These are phyloP conservation scores for Tritrichomonas musculus DNA, from an alignment of 208 protist genomes.

Conservation along the genomic window DNA sequence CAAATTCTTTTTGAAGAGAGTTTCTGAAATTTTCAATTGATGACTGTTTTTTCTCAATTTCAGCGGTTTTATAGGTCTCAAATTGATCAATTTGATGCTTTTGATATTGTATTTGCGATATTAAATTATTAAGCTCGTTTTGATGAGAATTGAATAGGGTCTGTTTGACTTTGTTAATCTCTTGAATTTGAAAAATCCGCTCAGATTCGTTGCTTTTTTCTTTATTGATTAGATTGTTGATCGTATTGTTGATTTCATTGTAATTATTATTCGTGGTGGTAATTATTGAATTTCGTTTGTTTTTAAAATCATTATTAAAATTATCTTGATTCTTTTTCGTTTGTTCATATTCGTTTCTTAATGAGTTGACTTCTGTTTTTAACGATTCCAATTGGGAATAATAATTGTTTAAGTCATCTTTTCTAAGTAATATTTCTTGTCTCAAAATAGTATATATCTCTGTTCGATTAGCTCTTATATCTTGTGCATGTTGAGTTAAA, in stretches of 20 bases:
- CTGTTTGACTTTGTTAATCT: neutral
- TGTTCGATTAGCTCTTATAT: neutral
- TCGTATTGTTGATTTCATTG: neutral
- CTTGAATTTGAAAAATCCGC: neutral
- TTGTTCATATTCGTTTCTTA: neutral
- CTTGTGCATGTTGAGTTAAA: neutral
- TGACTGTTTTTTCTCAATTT: neutral
- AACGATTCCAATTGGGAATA: neutral
- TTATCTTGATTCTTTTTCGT: neutral
- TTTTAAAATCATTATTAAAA: neutral
- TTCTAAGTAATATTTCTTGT: neutral
- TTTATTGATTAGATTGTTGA: neutral
- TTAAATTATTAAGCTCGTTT: neutral
- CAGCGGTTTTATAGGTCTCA: neutral
- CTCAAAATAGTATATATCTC: neutral
- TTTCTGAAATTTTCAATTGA: neutral
- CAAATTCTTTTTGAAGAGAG: neutral
- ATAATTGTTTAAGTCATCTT: neutral
- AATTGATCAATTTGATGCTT: neutral
- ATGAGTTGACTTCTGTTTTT: neutral
- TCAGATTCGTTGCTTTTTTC: neutral
- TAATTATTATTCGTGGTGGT: neutral
- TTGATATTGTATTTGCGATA: neutral
- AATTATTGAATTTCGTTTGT: neutral
- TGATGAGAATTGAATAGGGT: neutral